Evolutionary conservation across 2,329 filamentous ascomycete species (phyloP).

Genomic region (Cladosporium sp.): DNA sequence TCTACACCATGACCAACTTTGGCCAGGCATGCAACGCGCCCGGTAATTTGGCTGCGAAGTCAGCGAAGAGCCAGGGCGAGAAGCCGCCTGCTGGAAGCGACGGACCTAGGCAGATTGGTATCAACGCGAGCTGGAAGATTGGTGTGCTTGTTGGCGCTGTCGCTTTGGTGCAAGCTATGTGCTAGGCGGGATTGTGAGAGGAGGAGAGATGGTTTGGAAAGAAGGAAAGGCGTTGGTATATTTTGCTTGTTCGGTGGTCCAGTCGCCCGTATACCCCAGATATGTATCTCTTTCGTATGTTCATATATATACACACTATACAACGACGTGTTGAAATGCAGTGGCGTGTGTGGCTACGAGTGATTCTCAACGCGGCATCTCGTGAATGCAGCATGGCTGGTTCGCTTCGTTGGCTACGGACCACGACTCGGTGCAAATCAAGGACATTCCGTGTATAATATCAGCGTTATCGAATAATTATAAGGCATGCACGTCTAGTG

Average conservation of each 20-base stretch:
- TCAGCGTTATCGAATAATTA: too few relatives aligned
- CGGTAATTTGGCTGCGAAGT: background rate
- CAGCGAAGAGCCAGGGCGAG: background rate
- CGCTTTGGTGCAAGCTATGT: slow-evolving; percentile 1
- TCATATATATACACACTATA: background rate
- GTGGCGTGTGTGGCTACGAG: background rate
- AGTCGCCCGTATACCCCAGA: slow-evolving; percentile 11
- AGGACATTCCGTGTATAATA: too few relatives aligned
- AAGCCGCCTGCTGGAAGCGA: background rate
- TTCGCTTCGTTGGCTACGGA: too few relatives aligned
- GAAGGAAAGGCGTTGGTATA: background rate
- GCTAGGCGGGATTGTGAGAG: background rate
- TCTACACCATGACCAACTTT: slow-evolving; percentile 5
- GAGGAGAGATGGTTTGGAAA: background rate
- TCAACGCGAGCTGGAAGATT: slow-evolving; percentile 5
- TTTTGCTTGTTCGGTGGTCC: slow-evolving; percentile 7
- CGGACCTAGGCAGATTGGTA: background rate
- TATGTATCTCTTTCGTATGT: slow-evolving; percentile 1
- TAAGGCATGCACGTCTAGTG: too few relatives aligned
- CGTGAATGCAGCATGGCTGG: too few relatives aligned
- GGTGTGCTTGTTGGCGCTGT: slow-evolving; percentile 7
- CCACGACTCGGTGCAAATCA: too few relatives aligned
- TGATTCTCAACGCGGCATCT: background rate
- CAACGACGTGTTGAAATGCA: background rate
- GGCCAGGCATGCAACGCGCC: slow-evolving; percentile 6